Evolutionary conservation across 192 early-diverging fungal species (phyloP).

Genomic region (Rhizophagus prolifer): DNA sequence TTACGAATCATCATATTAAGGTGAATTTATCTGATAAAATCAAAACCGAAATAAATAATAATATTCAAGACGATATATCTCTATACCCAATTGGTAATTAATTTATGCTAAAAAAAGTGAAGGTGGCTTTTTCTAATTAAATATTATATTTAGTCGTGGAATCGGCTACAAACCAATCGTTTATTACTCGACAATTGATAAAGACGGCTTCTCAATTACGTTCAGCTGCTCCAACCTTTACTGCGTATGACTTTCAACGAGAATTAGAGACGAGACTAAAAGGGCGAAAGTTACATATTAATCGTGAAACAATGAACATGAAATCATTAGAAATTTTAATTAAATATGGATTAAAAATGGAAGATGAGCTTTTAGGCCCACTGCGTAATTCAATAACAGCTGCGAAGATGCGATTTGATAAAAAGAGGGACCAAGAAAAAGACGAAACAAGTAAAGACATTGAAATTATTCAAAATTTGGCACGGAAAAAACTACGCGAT

Average conservation of each 20-base stretch:
- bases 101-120: neutral
- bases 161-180: slow-evolving; percentile 17
- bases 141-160: slow-evolving; percentile 12
- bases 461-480: neutral
- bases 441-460: neutral
- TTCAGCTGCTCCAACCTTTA: neutral
- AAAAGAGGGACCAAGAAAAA: neutral
- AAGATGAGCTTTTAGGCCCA: slow-evolving; percentile 1
- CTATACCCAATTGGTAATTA: slow-evolving; percentile 5
- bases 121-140: neutral
- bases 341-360: neutral
- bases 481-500: neutral
- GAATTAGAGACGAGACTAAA: neutral
- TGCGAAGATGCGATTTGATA: neutral
- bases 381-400: neutral
- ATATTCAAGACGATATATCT: neutral
- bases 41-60: neutral
- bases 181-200: slow-evolving; percentile 10
- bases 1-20: neutral
- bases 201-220: neutral
- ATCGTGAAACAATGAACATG: slow-evolving; percentile 7
- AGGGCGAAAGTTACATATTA: neutral
- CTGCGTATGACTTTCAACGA: neutral
- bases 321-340: slow-evolving; percentile 2
- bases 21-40: neutral